Base-by-base conservation (phyloP, 2,329 filamentous ascomycete species). In the Corniculantispora saksenae region DNA sequence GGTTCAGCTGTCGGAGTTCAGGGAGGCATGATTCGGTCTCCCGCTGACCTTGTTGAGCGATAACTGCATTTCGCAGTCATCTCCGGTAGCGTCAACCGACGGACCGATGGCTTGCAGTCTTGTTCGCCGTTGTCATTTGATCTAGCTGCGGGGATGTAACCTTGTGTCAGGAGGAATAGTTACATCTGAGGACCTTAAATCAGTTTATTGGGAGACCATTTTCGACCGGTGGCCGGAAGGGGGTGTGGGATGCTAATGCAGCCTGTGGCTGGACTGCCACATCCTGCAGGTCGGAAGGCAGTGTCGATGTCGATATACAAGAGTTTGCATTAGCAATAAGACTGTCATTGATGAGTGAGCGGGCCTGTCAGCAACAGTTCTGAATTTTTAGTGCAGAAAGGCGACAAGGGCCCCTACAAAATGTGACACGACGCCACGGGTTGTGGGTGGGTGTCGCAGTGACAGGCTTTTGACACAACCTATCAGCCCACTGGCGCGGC, bases 81-180 rank as follows among this genome's bases (percentile, higher is more conserved):
- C 61, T 63, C 61, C 61, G 61, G 61, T 63, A 63, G 61, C 54
- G 61, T n/a, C 45, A 43, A 48, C 40, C 25, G 51, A 61, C 47
- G 19, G 47, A 38, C 48, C 25, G 50, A 25, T 15, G 29, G 9
- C 54, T 6, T 40, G 21, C 21, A 43, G 38, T 21, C 40, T 38
- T 60, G 45, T 60, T 59, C 43, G 55, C 45, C 63, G 35, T 55
- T 35, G 55, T 47, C 55, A 53, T 10, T 60, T 54, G 32, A 64
- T 60, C 27, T 50, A 40, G n/a, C n/a, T 32, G 29, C 19, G 10
- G 59, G 7, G 29, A 62, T 51, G 43, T 43, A 58, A 45, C 43
- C 61, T 53, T 61, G n/a, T 8, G 35, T 8, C 21, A 40, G 35
- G 21, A 43, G 19, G 35, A n/a, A 40, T 17, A 35, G 51, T 55